phyloP scores from a whole-genome alignment of 2,329 filamentous ascomycete species.

The Phaeosphaeriaceae sp. region DNA sequence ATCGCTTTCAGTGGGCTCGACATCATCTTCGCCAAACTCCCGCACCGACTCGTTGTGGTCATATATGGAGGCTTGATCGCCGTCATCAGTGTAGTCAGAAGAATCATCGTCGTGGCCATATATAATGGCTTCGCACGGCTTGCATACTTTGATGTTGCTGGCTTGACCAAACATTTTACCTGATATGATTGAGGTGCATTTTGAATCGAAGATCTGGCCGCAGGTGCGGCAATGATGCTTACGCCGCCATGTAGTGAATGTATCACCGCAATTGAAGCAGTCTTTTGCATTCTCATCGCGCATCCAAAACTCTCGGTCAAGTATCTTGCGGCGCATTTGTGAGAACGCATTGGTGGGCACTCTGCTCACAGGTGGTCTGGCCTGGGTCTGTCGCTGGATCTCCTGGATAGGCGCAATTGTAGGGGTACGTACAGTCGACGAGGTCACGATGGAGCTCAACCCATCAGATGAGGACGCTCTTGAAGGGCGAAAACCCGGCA shows the following conservation, averaged over 20 bases:
- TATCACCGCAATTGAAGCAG: constrained; percentile 88
- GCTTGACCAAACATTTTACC: constrained; percentile 87
- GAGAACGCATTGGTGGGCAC: constrained; percentile 49
- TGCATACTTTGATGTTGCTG: constrained; percentile 86
- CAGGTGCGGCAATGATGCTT: constrained; percentile 96
- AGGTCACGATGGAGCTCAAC: constrained; percentile 46
- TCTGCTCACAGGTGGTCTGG: constrained; percentile 38
- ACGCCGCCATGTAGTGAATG: constrained; percentile 90
- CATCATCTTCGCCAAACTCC: constrained; percentile 30
- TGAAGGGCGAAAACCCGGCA: constrained; percentile 57
- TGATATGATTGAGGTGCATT: constrained; percentile 90
- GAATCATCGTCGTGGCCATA: constrained; percentile 89
- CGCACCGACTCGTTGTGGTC: constrained; percentile 37
- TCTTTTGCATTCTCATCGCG: constrained; percentile 97
- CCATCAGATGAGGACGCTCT: constrained; percentile 56
- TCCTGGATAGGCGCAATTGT: constrained; percentile 41
- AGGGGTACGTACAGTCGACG: constrained; percentile 41
- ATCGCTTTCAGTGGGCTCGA: constrained; percentile 43
- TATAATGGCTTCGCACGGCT: constrained; percentile 89
- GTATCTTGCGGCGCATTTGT: constrained; percentile 82
- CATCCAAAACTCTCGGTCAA: constrained; percentile 99
- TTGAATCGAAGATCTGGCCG: constrained; percentile 98
- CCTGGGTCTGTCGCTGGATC: constrained; percentile 28
- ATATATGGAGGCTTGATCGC: constrained; percentile 67
- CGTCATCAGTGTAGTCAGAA: constrained; percentile 87